These are phyloP conservation scores for Diaporthe sp. DNA, from an alignment of 2,329 filamentous ascomycete genomes.

Conservation along the genomic window DNA sequence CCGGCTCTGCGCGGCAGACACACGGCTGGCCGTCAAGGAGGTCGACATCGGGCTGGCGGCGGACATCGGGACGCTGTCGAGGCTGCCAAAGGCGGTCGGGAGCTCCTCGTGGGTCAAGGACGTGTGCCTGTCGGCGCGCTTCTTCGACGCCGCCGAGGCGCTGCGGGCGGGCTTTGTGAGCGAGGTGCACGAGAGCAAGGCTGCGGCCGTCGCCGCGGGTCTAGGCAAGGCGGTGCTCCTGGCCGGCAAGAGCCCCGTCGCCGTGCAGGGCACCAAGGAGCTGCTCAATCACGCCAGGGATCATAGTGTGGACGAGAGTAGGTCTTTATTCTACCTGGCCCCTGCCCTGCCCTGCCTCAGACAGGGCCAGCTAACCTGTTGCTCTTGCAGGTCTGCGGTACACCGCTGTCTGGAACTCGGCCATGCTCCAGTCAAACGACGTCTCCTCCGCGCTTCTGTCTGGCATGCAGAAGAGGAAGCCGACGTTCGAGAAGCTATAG, in stretches of 20 bases:
- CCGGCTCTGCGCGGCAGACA: constrained; percentile 71
- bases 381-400: constrained; percentile 75
- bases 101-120: constrained; percentile 84
- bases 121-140: constrained; percentile 77
- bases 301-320: constrained; percentile 81
- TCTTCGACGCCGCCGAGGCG: constrained; percentile 79
- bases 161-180: constrained; percentile 78
- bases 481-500: constrained; percentile 87
- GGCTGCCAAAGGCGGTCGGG: constrained; percentile 80
- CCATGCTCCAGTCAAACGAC: constrained; percentile 85
- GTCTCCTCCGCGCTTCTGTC: constrained; percentile 80
- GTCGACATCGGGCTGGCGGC: constrained; percentile 86
- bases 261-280: constrained; percentile 90
- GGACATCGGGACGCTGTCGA: constrained; percentile 81
- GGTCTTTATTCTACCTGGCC: constrained; percentile 49
- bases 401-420: constrained; percentile 89
- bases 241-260: constrained; percentile 87
- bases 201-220: constrained; percentile 71
- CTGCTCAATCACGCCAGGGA: constrained; percentile 86
- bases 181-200: constrained; percentile 74
- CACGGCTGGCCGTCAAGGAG: constrained; percentile 81
- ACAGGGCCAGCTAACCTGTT: constrained; percentile 29
- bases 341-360: constrained; percentile 2
- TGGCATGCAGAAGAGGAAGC: constrained; percentile 82
- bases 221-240: constrained; percentile 75